Percentiles rank a stretch among this genome's conserved stretches.
Conservation (phyloP, 495 filamentous ascomycete species). For the Lophiostoma macrostomum region DNA sequence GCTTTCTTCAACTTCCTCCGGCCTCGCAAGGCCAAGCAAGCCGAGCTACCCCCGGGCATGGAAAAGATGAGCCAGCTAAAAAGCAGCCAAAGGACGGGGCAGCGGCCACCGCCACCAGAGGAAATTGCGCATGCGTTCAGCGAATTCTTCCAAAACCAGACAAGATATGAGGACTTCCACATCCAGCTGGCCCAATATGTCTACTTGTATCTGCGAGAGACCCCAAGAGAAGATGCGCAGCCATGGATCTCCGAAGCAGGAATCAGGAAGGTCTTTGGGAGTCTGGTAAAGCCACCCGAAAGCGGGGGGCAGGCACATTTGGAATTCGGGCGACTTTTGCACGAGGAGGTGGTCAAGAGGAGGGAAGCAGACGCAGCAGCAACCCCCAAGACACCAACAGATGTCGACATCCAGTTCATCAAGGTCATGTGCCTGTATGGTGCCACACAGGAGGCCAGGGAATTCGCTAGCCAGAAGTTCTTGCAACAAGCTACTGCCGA, state of each 20-base stretch:
- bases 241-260: conserved; percentile 42
- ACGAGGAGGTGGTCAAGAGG: conserved; percentile 49
- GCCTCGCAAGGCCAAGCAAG: conserved; percentile 50
- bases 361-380: conserved; percentile 30
- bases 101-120: conserved; percentile 55
- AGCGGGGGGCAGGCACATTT: conserved; percentile 46
- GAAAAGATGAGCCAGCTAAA: conserved; percentile 53
- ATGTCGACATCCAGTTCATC: neutral
- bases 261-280: conserved; percentile 47
- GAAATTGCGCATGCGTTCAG: conserved; percentile 63
- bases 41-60: conserved; percentile 60
- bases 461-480: conserved; percentile 11
- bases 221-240: conserved; percentile 42
- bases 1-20: conserved; percentile 58
- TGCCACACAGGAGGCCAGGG: conserved; percentile 29
- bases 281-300: conserved; percentile 42
- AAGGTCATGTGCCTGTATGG: conserved; percentile 9
- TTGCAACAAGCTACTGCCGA: neutral
- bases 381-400: neutral
- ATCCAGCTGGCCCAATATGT: conserved; percentile 45
- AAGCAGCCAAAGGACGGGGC: conserved; percentile 44
- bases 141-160: conserved; percentile 52
- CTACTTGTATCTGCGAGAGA: conserved; percentile 56
- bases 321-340: conserved; percentile 56
- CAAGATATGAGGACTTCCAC: conserved; percentile 21